Base-by-base conservation (phyloP, 164 flowering plant species). In the Liquidambar formosana region DNA sequence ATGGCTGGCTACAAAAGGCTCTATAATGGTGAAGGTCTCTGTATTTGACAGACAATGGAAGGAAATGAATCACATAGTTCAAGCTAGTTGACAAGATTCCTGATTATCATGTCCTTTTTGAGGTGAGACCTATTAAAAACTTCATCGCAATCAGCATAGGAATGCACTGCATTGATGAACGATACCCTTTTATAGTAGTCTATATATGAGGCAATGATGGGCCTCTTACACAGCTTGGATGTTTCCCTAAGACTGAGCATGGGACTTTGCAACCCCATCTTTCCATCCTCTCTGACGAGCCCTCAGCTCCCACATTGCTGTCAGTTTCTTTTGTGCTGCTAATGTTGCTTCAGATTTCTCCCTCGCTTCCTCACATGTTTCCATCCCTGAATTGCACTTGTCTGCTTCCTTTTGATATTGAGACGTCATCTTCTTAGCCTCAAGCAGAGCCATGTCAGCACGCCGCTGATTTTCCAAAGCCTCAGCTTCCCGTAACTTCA, bases 331-430 rank as follows among this genome's bases (percentile, higher is more conserved):
- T 71, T 93, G 99, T 12, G 86, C 89, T n/a, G 65, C 70, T 62
- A 93, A 78, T 25, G 90, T 79, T 44, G 82, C 88, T 75, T 93
- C 97, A n/a, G 97, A 80, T 71, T 81, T 91, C 70, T 93, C 99
- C 72, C 97, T 85, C 41, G 99, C 97, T 73, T 86, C 97, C 72
- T 93, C 99, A 65, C 97, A 95, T 16, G 97, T 93, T 73, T 89
- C 99, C 97, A 95, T 95, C 33, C 99, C 97, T 26, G 97, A 95
- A 65, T 86, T 95, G 81, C 99, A 95, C 70, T 95, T 95, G 80
- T 95, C 97, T 21, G 97, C 99, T 69, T 95, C 99, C 77, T 95
- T 95, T 75, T 88, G 97, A 73, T 91, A 95, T 49, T 86, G 92
- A 48, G 99, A 95, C 57, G 97, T 84, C 73, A 86, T 63, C 75